These are phyloP conservation scores for Volvox carteri DNA, from an alignment of 163 green algal species.

Conservation along the genomic window DNA sequence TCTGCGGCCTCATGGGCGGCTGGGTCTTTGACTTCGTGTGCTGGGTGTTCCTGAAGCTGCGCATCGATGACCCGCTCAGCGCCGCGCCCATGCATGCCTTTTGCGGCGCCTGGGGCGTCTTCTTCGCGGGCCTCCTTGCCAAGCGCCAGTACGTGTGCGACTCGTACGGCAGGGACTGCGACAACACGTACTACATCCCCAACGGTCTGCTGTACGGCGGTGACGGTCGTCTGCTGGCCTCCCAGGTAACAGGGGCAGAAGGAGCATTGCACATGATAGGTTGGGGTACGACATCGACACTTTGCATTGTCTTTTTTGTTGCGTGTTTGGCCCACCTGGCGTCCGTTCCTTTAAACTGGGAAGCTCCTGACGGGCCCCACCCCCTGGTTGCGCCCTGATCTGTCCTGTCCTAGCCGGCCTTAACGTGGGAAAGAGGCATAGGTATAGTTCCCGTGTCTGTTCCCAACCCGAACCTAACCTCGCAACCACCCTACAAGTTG, in stretches of 20 bases:
- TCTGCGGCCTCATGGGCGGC: slow-evolving; percentile 84
- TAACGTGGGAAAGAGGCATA: no score
- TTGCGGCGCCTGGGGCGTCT: slow-evolving; percentile 78
- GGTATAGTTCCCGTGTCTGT: no score
- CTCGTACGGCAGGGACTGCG: slow-evolving; percentile 65
- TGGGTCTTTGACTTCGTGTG: slow-evolving; percentile 74
- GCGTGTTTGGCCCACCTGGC: no score
- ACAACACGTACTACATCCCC: slow-evolving; percentile 25
- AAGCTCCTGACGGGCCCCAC: no score
- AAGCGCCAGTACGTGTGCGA: slow-evolving; percentile 73
- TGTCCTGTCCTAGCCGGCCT: no score
- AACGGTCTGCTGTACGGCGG: slow-evolving; percentile 82
- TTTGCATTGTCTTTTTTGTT: no score
- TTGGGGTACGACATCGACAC: neutral
- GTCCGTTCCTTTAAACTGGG: no score
- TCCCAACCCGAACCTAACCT: no score
- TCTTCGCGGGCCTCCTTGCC: slow-evolving; percentile 85
- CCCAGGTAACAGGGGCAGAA: slow-evolving; percentile 59
- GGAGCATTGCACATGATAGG: neutral
- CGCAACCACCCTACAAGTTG: no score
- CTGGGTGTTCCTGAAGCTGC: slow-evolving; percentile 77
- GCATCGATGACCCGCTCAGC: slow-evolving; percentile 96
- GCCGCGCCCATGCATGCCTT: slow-evolving; percentile 93
- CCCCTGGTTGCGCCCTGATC: no score
- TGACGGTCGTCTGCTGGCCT: slow-evolving; percentile 74